phyloP scores from a whole-genome alignment of 2,329 filamentous ascomycete genomes.

The Fusarium torulosum region DNA sequence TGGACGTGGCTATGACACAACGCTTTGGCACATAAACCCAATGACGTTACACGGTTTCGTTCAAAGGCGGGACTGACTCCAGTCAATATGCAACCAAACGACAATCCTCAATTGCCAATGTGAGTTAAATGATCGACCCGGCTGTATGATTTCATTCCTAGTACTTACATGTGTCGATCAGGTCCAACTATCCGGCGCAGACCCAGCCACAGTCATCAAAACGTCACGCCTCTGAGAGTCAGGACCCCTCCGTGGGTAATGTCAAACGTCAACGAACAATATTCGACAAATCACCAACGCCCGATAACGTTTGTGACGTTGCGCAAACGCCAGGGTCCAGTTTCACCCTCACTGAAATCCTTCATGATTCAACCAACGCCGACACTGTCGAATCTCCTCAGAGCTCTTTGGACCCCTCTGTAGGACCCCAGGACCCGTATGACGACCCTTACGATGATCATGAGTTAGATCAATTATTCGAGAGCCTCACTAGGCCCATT shows the following conservation, averaged over 20 bases:
- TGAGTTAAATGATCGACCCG: constrained; percentile 32
- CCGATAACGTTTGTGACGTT: constrained; percentile 9
- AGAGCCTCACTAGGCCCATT: constrained; percentile 6
- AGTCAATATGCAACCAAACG: constrained; percentile 35
- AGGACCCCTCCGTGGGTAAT: constrained; percentile 14
- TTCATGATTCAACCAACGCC: constrained; percentile 21
- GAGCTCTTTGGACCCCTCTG: constrained; percentile 10
- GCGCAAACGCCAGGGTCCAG: constrained; percentile 17
- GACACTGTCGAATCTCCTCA: constrained; percentile 8
- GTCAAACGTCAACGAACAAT: constrained; percentile 31
- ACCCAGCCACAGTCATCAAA: constrained; percentile 29
- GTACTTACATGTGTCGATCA: constrained; percentile 36
- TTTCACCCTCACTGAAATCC: constrained; percentile 11
- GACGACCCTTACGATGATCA: constrained; percentile 35
- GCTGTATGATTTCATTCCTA: constrained; percentile 37
- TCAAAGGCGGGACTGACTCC: constrained; percentile 32
- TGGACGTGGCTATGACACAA: constrained; percentile 38
- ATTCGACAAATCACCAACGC: constrained; percentile 22
- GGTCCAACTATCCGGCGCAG: constrained; percentile 13
- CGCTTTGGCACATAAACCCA: constrained; percentile 30
- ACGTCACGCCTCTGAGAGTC: constrained; percentile 28
- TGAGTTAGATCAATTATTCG: constrained; percentile 34
- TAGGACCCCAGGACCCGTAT: constrained; percentile 4
- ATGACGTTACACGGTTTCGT: constrained; percentile 39
- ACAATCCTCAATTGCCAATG: constrained; percentile 28